These are phyloP conservation scores for Cubamyces sp. DNA, from an alignment of 768 basidiomycete species.

Conservation along the genomic window DNA sequence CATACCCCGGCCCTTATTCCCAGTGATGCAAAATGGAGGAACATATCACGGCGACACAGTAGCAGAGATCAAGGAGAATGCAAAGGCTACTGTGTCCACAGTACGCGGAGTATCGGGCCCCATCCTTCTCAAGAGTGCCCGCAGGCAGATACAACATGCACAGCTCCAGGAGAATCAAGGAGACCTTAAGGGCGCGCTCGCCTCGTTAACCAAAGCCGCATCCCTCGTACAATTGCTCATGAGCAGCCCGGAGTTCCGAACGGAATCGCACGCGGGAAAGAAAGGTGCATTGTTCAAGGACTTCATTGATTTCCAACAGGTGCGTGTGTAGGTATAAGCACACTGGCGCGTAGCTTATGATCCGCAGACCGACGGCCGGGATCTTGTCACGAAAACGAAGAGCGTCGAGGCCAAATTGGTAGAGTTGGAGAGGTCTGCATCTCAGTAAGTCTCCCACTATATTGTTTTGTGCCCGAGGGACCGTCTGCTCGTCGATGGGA, in stretches of 20 bases:
- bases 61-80: slow-evolving; percentile 52
- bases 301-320: slow-evolving; percentile 66
- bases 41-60: slow-evolving; percentile 35
- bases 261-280: slow-evolving; percentile 52
- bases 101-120: slow-evolving; percentile 63
- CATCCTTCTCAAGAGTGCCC: slow-evolving; percentile 65
- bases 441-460: slow-evolving; percentile 28
- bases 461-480: no score
- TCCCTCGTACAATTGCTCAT: slow-evolving; percentile 60
- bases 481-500: no score
- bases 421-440: slow-evolving; percentile 46
- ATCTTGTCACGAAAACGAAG: slow-evolving; percentile 46
- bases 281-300: slow-evolving; percentile 64
- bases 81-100: slow-evolving; percentile 50
- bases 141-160: slow-evolving; percentile 56
- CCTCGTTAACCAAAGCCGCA: slow-evolving; percentile 63
- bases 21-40: slow-evolving; percentile 47
- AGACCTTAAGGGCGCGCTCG: slow-evolving; percentile 64
- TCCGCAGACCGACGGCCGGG: slow-evolving; percentile 42
- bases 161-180: slow-evolving; percentile 57
- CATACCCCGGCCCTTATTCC: slow-evolving; percentile 14
- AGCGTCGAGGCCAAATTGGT: slow-evolving; percentile 50
- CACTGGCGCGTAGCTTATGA: slow-evolving; percentile 18
- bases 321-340: slow-evolving; percentile 38
- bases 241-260: slow-evolving; percentile 59